A percentile compares a stretch with the other conserved stretches of the same genome.
Evolutionary conservation across 1,284 basidiomycete species (phyloP).

Genomic region (Lignosus rhinocerotis): DNA sequence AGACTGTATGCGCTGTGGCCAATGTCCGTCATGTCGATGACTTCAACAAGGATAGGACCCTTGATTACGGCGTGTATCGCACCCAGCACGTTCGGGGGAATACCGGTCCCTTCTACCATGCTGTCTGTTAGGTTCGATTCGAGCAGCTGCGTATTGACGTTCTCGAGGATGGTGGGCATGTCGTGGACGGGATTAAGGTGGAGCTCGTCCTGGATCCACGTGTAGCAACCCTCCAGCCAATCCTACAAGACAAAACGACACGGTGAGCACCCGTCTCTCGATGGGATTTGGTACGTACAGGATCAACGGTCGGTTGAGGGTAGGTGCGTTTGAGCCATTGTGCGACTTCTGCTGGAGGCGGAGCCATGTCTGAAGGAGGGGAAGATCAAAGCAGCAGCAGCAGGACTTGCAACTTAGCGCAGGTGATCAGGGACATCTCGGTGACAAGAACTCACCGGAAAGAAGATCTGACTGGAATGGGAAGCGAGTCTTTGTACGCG

Average conservation of each 20-base stretch:
- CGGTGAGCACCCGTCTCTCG: background rate
- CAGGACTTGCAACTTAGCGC: background rate
- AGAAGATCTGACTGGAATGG: background rate
- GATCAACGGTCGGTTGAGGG: constrained; percentile 56
- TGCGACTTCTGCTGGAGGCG: constrained; percentile 34
- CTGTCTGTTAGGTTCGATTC: constrained; percentile 70
- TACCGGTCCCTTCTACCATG: constrained; percentile 65
- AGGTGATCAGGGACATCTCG: background rate
- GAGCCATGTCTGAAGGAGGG: constrained; percentile 10
- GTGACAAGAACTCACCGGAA: background rate
- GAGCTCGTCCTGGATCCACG: constrained; percentile 57
- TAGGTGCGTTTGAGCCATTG: constrained; percentile 51
- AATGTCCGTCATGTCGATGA: constrained; percentile 74
- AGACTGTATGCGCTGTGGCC: constrained; percentile 70
- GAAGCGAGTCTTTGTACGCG: background rate
- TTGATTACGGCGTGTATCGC: constrained; percentile 36
- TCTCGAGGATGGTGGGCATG: constrained; percentile 48
- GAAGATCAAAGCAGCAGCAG: background rate
- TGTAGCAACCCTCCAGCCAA: constrained; percentile 72
- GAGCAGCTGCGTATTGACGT: constrained; percentile 67
- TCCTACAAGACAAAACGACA: constrained; percentile 42
- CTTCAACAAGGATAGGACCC: constrained; percentile 62
- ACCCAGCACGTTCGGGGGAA: constrained; percentile 48
- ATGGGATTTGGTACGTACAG: constrained; percentile 37
- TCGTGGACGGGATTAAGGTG: constrained; percentile 45